Evolutionary conservation across 768 basidiomycete genomes (phyloP).

Genomic region (Suillus brevipes): DNA sequence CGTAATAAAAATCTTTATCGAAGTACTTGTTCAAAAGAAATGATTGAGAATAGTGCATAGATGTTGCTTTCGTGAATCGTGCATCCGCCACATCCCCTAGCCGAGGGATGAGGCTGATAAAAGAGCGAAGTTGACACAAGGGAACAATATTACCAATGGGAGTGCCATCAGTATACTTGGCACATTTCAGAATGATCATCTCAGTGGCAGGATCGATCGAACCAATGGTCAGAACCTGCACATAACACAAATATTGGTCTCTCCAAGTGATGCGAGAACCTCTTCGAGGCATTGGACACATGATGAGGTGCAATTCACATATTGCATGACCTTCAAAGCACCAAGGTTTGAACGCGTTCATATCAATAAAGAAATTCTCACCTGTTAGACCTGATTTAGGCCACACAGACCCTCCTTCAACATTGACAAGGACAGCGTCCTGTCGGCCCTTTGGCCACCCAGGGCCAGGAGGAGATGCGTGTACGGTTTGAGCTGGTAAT

Average conservation of each 20-base stretch:
- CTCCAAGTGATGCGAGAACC: neutral
- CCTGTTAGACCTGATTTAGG: neutral
- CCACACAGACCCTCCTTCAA: neutral
- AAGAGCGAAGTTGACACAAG: conserved; percentile 20
- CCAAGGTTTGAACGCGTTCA: neutral
- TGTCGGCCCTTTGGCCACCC: neutral
- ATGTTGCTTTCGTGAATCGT: conserved; percentile 23
- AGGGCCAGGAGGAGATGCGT: neutral
- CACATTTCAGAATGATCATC: conserved; percentile 24
- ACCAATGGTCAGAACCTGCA: neutral
- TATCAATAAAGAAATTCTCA: neutral
- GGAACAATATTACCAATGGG: conserved; percentile 31
- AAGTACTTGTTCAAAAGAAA: conserved; percentile 37
- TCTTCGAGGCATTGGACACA: neutral
- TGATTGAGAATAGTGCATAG: conserved; percentile 17
- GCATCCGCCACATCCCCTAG: conserved; percentile 27
- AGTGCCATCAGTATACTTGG: conserved; percentile 14
- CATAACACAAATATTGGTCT: neutral
- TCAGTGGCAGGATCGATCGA: conserved; percentile 8
- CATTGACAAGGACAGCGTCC: neutral
- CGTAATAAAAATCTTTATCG: conserved; percentile 29
- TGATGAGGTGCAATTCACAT: neutral
- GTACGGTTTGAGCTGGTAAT: neutral
- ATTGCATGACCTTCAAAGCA: neutral
- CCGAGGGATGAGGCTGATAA: conserved; percentile 29